Percentiles rank a stretch among this genome's conserved stretches.
phyloP scores from a whole-genome alignment of 2,329 filamentous ascomycete genomes.

The Westerdykella sp. region DNA sequence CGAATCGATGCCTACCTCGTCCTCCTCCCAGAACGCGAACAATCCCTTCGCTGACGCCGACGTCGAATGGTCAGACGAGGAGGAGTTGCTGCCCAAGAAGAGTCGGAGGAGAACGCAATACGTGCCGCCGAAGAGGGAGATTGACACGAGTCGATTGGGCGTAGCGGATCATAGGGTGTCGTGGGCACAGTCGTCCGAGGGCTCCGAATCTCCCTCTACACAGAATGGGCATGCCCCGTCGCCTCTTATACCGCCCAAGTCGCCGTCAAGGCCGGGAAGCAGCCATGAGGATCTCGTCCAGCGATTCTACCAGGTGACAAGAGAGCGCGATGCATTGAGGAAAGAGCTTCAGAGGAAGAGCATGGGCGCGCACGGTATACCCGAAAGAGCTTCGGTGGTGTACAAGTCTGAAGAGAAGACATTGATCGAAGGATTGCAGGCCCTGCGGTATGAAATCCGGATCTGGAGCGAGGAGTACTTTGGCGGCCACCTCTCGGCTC shows the following conservation, averaged over 20 bases:
- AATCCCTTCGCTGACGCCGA: constrained; percentile 28
- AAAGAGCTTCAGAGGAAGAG: constrained; percentile 33
- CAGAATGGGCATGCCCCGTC: constrained; percentile 14
- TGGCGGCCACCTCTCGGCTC: constrained; percentile 18
- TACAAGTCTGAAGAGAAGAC: constrained; percentile 34
- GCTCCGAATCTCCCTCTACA: constrained; percentile 16
- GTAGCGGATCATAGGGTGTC: constrained; percentile 1
- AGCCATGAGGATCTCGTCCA: constrained; percentile 35
- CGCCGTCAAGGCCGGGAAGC: constrained; percentile 29
- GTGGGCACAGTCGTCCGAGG: constrained; percentile 13
- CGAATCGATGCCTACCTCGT: constrained; percentile 7
- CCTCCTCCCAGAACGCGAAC: constrained; percentile 11
- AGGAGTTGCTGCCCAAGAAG: constrained; percentile 30
- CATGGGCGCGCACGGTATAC: constrained; percentile 25
- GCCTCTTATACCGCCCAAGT: constrained; percentile 32
- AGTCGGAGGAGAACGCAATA: constrained; percentile 22
- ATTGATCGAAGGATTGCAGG: constrained; percentile 31
- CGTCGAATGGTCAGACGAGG: constrained; percentile 35
- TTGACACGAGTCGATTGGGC: not conserved
- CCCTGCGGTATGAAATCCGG: constrained; percentile 30
- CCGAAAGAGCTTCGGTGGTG: constrained; percentile 18
- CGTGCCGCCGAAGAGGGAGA: constrained; percentile 16
- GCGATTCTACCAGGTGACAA: constrained; percentile 35
- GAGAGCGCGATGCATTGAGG: constrained; percentile 32
- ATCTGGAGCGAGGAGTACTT: constrained; percentile 34